phyloP scores from a whole-genome alignment of 257 asterid genomes.

The Solanum etuberosum region DNA sequence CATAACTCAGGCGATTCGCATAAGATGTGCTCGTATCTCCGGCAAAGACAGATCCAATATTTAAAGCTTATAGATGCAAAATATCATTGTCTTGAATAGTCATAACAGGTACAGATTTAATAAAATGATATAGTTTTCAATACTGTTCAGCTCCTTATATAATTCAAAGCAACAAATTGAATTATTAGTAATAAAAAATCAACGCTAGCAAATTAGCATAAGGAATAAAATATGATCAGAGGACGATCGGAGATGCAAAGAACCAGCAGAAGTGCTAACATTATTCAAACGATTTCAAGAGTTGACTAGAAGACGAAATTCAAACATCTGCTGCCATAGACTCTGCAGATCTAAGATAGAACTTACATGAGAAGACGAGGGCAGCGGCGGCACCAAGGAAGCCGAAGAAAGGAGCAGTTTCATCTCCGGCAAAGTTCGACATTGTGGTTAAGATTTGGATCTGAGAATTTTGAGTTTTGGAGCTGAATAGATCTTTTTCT shows the following conservation, averaged over 20 bases:
- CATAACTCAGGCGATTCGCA: background rate
- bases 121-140: background rate
- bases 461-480: background rate
- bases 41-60: background rate
- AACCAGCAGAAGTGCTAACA: background rate
- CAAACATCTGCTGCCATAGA: background rate
- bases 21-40: too few relatives aligned
- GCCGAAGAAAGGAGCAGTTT: constrained; percentile 67
- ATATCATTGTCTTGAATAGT: background rate
- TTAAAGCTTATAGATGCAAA: background rate
- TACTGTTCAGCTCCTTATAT: background rate
- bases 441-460: background rate
- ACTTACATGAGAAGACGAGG: constrained; percentile 55
- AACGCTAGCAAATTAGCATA: background rate
- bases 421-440: constrained; percentile 59
- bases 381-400: constrained; percentile 70
- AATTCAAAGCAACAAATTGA: background rate
- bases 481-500: background rate
- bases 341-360: background rate
- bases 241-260: background rate
- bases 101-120: background rate
- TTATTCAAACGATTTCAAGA: background rate
- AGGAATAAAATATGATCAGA: background rate
- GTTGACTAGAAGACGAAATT: background rate
- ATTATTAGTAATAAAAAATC: background rate